Base-by-base conservation (phyloP, 2,329 filamentous ascomycete genomes). In the Verticillium nonalfalfae region DNA sequence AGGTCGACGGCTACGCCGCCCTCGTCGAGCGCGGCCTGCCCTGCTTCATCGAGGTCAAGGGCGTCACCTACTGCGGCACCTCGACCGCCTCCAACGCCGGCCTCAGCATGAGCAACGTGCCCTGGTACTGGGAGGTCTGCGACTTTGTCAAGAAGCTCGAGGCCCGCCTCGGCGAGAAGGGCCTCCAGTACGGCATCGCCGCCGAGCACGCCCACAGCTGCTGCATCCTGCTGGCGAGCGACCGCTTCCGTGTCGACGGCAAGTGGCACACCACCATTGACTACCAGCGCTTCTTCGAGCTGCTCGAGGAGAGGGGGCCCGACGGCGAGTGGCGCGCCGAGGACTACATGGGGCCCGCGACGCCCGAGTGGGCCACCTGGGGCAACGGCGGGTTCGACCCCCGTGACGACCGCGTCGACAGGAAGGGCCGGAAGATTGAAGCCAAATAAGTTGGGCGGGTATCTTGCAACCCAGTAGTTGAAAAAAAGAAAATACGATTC, bases 171-270 rank as follows among this genome's bases (percentile, higher is more conserved):
- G 78, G 81, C 40, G 81, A 81, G 58, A 83, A 91, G 50, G 91
- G 91, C 0, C 79, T 98, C 7, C 81, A 81, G 1, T 98, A 98
- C 69, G 94, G 94, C 18, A 94, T 98, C 67, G 94, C 91, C 0
- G 95, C 94, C 1, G 95, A 98, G 76, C 94, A 98, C 72, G 91
- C 91, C 1, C 94, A 98, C 77, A 95, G 90, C 71, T 98, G 95
- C 79, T 98, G 94, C 72, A 88, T 96, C 26, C 78, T 98, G 59
- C 81, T 98, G 45, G 94, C 92, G 0, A 93, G 90, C 69, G 87
- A 89, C 61, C 80, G 93, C 9, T 99, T 98, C 79, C 79, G 81
- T 61, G 85, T 88, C 52, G 79, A 90, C 58, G 91, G 88, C 4
- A 90, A 86, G 72, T 98, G 93, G 93, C 91, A 95, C 72, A 97